Conservation (phyloP, 495 filamentous ascomycete genomes). For the Antarctomyces pellizariae region DNA sequence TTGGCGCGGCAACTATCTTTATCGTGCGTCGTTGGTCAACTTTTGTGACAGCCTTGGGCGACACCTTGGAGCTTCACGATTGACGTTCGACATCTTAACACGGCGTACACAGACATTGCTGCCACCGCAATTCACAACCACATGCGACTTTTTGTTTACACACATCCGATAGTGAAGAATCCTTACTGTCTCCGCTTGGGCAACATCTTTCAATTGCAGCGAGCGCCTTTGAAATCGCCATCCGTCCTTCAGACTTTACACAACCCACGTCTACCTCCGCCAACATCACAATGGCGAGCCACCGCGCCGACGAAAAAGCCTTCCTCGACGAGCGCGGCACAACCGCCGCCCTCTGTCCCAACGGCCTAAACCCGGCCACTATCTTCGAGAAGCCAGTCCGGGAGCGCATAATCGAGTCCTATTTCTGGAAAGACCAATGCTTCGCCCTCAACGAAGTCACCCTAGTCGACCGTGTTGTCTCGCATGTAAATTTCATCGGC, state of each 20-base stretch:
- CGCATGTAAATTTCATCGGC: constrained; percentile 56
- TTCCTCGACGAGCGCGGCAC: constrained; percentile 58
- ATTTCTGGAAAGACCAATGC: constrained; percentile 98
- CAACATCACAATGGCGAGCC: constrained; percentile 13
- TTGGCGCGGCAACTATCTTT: constrained; percentile 7
- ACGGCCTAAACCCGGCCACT: constrained; percentile 65
- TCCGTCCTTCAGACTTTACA: not conserved
- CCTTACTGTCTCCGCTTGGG: too few relatives aligned
- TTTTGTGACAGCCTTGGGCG: too few relatives aligned
- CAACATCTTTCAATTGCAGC: too few relatives aligned
- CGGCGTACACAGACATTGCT: too few relatives aligned
- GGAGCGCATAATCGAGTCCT: constrained; percentile 80
- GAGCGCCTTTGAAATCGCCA: not conserved
- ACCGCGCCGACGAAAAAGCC: constrained; percentile 50
- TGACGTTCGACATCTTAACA: too few relatives aligned
- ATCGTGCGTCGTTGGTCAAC: not conserved
- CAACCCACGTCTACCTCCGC: not conserved
- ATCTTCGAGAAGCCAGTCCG: constrained; percentile 84
- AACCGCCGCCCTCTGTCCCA: constrained; percentile 23
- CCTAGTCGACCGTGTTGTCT: constrained; percentile 73
- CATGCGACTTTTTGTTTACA: not conserved
- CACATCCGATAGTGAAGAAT: not conserved
- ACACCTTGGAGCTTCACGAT: too few relatives aligned
- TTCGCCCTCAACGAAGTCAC: constrained; percentile 83
- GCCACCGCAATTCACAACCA: not conserved